Evolutionary conservation across 768 basidiomycete genomes (phyloP), one percentile per base, ranked within the genome.

Genomic region (Collybiopsis luxurians): DNA sequence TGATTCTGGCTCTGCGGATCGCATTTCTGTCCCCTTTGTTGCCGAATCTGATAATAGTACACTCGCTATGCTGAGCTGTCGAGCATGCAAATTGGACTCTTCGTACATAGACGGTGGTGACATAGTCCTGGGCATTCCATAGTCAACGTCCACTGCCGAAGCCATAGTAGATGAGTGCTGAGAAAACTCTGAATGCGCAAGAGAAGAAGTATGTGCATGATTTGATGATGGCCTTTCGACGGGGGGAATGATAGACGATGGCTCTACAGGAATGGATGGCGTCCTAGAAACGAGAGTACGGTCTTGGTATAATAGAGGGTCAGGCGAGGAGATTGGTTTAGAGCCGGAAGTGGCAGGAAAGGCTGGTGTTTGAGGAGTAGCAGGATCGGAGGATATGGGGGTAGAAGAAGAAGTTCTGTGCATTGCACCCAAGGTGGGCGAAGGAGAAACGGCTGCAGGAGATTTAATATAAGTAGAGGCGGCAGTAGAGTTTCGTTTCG

Each of bases 401-500:
- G 60, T 55, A 31, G 64, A 47, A 24, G 54, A 44, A 38, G 54
- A 38, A 39, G 13, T 53, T 39, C 51, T 34, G 27, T 39, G 28
- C 5, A 10, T 49, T 2, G 51, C 38, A 39, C 34, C 54, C 46
- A 39, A 38, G 5, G 60, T 49, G 19, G 64, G 62, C 26, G 62
- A 31, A 7, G 48, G 31, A n/a, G 48, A 49, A 19, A 27, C 34
- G 11, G 36, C 36, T 17, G 50, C 61, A 30, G 64, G 65, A n/a
- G 59, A 56, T 39, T 23, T 64, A 39, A 64, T 56, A 21, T 70
- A 68, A 24, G 51, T 23, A 53, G 48, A 30, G 15, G 21, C n/a
- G 2, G 67, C 60, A 28, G 64, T 53, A 23, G 81, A 82, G 1
- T 75, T 73, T 1, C 90, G 81, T 69, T 89, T 91, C 2, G 89